Percentiles rank a stretch among this genome's conserved stretches.
phyloP scores from a whole-genome alignment of 1,284 basidiomycete genomes.

The Pseudozyma sp. region DNA sequence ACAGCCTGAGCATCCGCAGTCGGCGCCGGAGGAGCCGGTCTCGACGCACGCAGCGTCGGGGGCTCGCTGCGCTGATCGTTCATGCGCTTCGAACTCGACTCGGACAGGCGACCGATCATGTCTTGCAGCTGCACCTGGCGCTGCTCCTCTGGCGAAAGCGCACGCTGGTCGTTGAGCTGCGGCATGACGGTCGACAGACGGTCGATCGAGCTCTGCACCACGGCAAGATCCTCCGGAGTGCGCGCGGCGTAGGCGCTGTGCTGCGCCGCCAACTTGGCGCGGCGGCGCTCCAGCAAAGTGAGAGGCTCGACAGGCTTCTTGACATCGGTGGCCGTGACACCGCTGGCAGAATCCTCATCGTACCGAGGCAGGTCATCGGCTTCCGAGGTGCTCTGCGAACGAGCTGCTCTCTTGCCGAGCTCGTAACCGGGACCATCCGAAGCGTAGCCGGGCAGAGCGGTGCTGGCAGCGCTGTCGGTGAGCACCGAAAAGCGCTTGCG shows the following conservation, averaged over 20 bases:
- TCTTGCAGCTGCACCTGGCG: slow-evolving; percentile 33
- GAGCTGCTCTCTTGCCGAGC: slow-evolving; percentile 1
- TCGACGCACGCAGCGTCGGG: slow-evolving; percentile 23
- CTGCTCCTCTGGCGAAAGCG: slow-evolving; percentile 34
- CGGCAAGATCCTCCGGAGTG: slow-evolving; percentile 48
- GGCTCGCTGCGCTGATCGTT: slow-evolving; percentile 49
- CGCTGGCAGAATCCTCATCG: slow-evolving; percentile 1
- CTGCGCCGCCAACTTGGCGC: slow-evolving; percentile 45
- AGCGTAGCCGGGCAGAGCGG: slow-evolving; percentile 16
- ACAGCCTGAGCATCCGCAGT: slow-evolving; percentile 1
- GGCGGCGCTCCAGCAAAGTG: slow-evolving; percentile 43
- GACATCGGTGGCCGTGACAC: slow-evolving; percentile 3
- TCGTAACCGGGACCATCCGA: slow-evolving; percentile 13
- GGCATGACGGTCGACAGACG: slow-evolving; percentile 52
- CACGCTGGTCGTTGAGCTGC: slow-evolving; percentile 53
- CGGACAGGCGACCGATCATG: slow-evolving; percentile 32
- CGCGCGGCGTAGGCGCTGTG: slow-evolving; percentile 50
- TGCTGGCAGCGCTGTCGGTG: slow-evolving; percentile 42
- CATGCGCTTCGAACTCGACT: slow-evolving; percentile 36
- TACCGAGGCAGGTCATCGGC: slow-evolving; percentile 31
- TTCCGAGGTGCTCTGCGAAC: neutral
- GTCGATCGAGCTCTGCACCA: slow-evolving; percentile 55
- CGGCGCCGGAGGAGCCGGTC: slow-evolving; percentile 22
- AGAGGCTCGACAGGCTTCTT: slow-evolving; percentile 31
- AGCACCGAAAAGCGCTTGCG: slow-evolving; percentile 39